Evolutionary conservation across 2,329 filamentous ascomycete genomes (phyloP), one percentile per base, ranked within the genome.

Genomic region (Fusarium vanettenii): DNA sequence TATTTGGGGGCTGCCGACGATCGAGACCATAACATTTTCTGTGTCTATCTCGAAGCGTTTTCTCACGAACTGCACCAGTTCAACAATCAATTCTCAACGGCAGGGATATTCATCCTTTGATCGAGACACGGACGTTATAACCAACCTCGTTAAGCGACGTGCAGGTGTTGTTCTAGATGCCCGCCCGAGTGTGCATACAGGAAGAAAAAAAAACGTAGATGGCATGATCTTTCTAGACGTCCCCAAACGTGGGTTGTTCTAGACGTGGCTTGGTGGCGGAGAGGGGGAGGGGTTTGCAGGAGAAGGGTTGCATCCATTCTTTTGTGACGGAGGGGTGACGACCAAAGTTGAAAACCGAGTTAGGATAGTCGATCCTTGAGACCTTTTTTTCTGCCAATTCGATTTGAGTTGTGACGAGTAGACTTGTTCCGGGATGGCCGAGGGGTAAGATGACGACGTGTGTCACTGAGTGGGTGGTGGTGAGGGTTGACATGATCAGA

Each of bases 241-340:
- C 56, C 57, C 41, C 55, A 20, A 56, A 48, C 43, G 45, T 50
- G 48, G 18, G 48, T 52, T 45, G 68, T 74, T 74, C 72, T 72
- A 69, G 57, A 74, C 61, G 69, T 37, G 68, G 72, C 60, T 69
- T 74, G 71, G 66, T 71, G 61, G 66, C 52, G 39, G 59, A 50
- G 67, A 11, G 45, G 45, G 71, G 67, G 48, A 66, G 71, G 71
- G 48, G 64, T 60, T 43, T 72, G 35, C 43, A 45, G 48, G 27
- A 57, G 3, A n/a, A 70, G 59, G 57, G 64, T 69, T 66, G 41
- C 72, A 74, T 63, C 27, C 25, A n/a, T 25, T 6, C 22, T n/a
- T n/a, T 18, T 25, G 33, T 35, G 33, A 57, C 27, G 56, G 56
- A 59, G 56, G 56, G 55, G n/a, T n/a, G 20, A 31, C 48, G 3